These are phyloP conservation scores for Myriosclerotinia scirpicola DNA, from an alignment of 2,329 filamentous ascomycete species.

Conservation along the genomic window DNA sequence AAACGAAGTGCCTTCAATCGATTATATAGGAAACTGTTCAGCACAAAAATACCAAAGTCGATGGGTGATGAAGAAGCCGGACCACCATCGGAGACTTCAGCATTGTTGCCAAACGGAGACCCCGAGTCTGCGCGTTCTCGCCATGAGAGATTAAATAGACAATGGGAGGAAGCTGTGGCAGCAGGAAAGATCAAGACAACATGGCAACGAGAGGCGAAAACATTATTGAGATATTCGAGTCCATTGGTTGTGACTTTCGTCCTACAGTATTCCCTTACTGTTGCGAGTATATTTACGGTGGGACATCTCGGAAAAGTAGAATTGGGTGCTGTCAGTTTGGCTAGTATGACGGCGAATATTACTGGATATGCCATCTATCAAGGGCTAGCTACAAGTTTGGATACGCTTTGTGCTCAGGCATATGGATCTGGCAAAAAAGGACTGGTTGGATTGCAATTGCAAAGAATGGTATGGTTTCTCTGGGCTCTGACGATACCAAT, in stretches of 20 bases:
- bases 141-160: conserved; percentile 63
- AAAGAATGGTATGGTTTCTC: conserved; percentile 79
- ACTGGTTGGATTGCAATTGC: conserved; percentile 80
- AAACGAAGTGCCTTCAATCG: conserved; percentile 43
- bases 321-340: conserved; percentile 65
- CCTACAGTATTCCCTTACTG: conserved; percentile 81
- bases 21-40: conserved; percentile 50
- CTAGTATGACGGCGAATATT: conserved; percentile 78
- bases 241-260: conserved; percentile 74
- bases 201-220: conserved; percentile 87
- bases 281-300: conserved; percentile 76
- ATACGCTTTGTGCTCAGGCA: conserved; percentile 91
- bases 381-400: conserved; percentile 84
- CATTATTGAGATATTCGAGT: conserved; percentile 68
- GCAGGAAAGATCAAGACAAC: conserved; percentile 82
- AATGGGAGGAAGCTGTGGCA: conserved; percentile 83
- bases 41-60: conserved; percentile 52
- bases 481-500: conserved; percentile 72
- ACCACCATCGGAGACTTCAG: conserved; percentile 44
- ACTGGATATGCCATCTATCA: conserved; percentile 76
- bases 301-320: conserved; percentile 72
- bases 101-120: conserved; percentile 44
- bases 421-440: conserved; percentile 90
- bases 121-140: conserved; percentile 48
- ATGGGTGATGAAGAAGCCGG: conserved; percentile 45